phyloP scores from a whole-genome alignment of 2,329 filamentous ascomycete species.

The Ceratocystis alfenasii region DNA sequence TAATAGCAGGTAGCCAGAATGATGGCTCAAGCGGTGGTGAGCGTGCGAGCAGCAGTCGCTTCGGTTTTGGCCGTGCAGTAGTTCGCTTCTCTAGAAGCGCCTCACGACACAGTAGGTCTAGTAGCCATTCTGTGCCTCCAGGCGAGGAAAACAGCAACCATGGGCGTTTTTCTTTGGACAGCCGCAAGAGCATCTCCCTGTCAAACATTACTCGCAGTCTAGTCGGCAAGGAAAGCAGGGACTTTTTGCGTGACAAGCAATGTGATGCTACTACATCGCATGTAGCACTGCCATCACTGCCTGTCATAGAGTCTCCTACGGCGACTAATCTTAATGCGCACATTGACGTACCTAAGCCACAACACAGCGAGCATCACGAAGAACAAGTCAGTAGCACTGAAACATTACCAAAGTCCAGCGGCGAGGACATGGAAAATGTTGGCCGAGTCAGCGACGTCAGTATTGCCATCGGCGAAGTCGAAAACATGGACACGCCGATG shows the following conservation, averaged over 20 bases:
- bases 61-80: slow-evolving; percentile 19
- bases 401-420: background rate
- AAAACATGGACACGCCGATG: background rate
- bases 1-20: slow-evolving; percentile 8
- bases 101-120: slow-evolving; percentile 21
- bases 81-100: slow-evolving; percentile 21
- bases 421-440: background rate
- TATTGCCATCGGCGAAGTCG: slow-evolving; percentile 6
- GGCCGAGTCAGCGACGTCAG: slow-evolving; percentile 4
- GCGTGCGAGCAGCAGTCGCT: slow-evolving; percentile 9
- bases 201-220: slow-evolving; percentile 18
- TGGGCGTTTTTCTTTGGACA: slow-evolving; percentile 14
- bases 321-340: background rate
- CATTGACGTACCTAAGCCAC: background rate
- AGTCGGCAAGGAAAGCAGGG: slow-evolving; percentile 16
- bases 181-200: slow-evolving; percentile 21
- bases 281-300: background rate
- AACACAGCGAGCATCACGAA: background rate
- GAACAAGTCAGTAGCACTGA: background rate
- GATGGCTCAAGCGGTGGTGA: background rate
- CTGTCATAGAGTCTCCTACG: slow-evolving; percentile 8
- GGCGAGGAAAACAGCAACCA: slow-evolving; percentile 1
- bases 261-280: background rate
- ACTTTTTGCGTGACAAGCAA: slow-evolving; percentile 14
- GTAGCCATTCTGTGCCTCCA: slow-evolving; percentile 16